Base-by-base conservation (phyloP, 139 green algal genomes). In the Auxenochlorella pyrenoidosa region DNA sequence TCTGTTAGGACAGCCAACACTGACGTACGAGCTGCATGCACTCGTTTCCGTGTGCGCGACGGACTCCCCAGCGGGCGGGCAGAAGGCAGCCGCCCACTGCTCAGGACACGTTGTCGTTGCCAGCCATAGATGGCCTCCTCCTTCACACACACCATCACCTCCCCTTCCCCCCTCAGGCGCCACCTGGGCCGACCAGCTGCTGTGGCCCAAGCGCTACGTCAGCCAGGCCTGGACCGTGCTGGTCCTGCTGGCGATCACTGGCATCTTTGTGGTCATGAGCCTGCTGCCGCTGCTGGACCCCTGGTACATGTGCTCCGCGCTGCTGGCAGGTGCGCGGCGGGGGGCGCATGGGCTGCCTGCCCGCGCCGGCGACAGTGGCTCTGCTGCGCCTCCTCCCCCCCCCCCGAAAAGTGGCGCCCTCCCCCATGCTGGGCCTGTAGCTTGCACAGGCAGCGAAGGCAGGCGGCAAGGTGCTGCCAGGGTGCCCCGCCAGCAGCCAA, bases 221-320 rank as follows among this genome's bases (percentile, higher is more conserved):
- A 51, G 83, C 5, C 78, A 86, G 2, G 59, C 63, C 26, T 38
- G 84, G 6, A 91, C 83, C 21, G 44, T 58, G 6, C 36, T 87
- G 38, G 40, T 91, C 66, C 83, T 93, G 24, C 22, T 83, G 16
- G 6, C 91, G 6, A 34, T 83, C 21, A 75, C 89, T 1, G 90
- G 40, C 30, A 66, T 86, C 19, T 82, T 93, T 38, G 54, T 90
- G 16, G 51, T 79, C 3, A 13, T 88, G 18, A 83, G 75, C 77
- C 70, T 93, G 54, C 54, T 93, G 22, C 91, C 91, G 10, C 59
- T 93, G 30, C 51, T 93, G 13, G 83, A 91, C 75, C 60, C 84
- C 0, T 92, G 85, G 85, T 88, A 85, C 81, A 47, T 43, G 15
- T 58, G 38, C 16, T 73, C 66, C 1, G 89, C 44, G 28, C 44